Evolutionary conservation across 1,139 yeast species (phyloP), one percentile per base, ranked within the genome.

Genomic region (Magnusiomyces fungicola): DNA sequence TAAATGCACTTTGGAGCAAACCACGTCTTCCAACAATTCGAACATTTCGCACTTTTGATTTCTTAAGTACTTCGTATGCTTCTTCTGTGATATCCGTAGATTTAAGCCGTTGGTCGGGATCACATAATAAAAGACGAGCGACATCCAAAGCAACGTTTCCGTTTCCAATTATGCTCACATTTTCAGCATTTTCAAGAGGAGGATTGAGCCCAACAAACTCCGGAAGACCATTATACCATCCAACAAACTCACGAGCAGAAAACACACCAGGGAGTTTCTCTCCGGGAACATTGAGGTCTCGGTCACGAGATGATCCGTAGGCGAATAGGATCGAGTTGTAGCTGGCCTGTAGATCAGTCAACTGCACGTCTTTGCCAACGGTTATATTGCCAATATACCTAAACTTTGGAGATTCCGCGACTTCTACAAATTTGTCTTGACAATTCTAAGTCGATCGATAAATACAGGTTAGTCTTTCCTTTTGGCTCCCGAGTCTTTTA

Each of bases 91-190:
- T 84, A 67, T 92, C 99, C 0, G 97, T 92, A 0, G 70, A 59
- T 7, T 69, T 56, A 53, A 81, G 78, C 1, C 67, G 56, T 3
- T 69, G 68, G 0, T 72, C 65, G 1, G 74, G 72, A 27, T 80
- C 79, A 12, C 82, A 80, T 51, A 90, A 67, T 36, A 92, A 69
- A 1, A 92, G 72, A 49, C 99, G 70, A 1, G 96, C 90, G 7
- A 92, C 81, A 64, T 92, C 99, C 53, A 92, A 69, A 0, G 98
- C 96, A n/a, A 92, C 99, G 62, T 92, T 92, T 40, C 99, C 99
- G 64, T 90, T 90, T 3, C 99, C 99, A n/a, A 92, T 76, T 42
- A 92, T 81, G 1, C 84, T 79, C 1, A 89, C 96, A 43, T 76
- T 72, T 53, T 77, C 75, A 1, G 83, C 80, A 38, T 75, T 69